A percentile compares a stretch with the other conserved stretches of the same genome.
Conservation (phyloP, 192 early-diverging fungal species). For the Coemansia sp. region DNA sequence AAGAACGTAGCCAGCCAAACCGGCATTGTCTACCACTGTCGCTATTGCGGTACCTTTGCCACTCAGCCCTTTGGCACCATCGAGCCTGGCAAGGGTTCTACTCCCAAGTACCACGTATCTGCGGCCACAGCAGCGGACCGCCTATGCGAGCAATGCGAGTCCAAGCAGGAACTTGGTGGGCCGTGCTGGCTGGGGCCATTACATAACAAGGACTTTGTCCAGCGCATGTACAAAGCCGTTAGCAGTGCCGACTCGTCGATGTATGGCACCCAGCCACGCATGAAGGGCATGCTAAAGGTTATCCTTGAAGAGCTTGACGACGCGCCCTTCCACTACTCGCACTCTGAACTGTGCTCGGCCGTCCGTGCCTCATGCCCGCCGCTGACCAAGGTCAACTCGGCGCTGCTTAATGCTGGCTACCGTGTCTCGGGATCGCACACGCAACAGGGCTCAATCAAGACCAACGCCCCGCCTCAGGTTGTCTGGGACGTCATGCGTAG, state of each 20-base stretch:
- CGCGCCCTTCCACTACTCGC: slow-evolving; percentile 79
- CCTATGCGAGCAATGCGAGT: slow-evolving; percentile 74
- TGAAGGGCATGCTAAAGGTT: slow-evolving; percentile 95
- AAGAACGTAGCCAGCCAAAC: slow-evolving; percentile 84
- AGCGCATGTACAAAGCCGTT: slow-evolving; percentile 74
- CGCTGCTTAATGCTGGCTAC: slow-evolving; percentile 88
- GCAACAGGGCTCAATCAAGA: slow-evolving; percentile 80
- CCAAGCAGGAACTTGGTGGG: slow-evolving; percentile 77
- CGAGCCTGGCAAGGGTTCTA: slow-evolving; percentile 53
- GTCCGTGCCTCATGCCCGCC: slow-evolving; percentile 76
- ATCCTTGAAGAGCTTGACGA: slow-evolving; percentile 73
- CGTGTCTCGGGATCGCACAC: slow-evolving; percentile 87
- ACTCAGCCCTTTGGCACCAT: slow-evolving; percentile 75
- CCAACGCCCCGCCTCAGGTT: slow-evolving; percentile 78
- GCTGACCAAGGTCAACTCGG: slow-evolving; percentile 73
- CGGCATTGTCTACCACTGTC: slow-evolving; percentile 80
- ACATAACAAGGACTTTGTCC: slow-evolving; percentile 83
- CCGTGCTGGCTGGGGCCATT: slow-evolving; percentile 86
- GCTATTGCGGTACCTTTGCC: slow-evolving; percentile 73
- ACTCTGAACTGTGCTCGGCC: slow-evolving; percentile 66
- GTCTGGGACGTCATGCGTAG: slow-evolving; percentile 92
- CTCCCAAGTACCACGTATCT: slow-evolving; percentile 62
- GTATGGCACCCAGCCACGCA: slow-evolving; percentile 82
- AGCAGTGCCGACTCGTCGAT: slow-evolving; percentile 52
- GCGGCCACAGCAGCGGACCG: slow-evolving; percentile 61